Evolutionary conservation across 495 filamentous ascomycete species (phyloP).

Genomic region (Penicillium waksmanii): DNA sequence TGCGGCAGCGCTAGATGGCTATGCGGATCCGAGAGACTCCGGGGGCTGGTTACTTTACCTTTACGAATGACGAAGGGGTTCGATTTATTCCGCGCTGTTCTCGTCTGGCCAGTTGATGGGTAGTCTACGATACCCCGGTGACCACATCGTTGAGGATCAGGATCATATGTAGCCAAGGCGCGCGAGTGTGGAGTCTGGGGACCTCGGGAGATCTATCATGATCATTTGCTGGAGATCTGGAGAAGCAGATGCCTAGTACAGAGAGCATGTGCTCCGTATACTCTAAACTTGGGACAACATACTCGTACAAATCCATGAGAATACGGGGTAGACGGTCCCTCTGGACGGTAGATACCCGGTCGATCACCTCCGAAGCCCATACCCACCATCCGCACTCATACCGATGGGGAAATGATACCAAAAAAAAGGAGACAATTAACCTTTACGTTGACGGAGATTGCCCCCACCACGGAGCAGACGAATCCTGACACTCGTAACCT

Average conservation of each 20-base stretch:
- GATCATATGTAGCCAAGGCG: slow-evolving; percentile 2
- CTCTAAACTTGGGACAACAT: background rate
- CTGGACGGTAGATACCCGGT: background rate
- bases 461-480: background rate
- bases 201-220: slow-evolving; percentile 4
- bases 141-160: background rate
- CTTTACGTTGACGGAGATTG: background rate
- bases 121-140: background rate
- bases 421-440: slow-evolving; percentile 4
- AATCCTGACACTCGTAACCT: slow-evolving; percentile 1
- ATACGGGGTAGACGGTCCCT: background rate
- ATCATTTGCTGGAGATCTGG: background rate
- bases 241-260: background rate
- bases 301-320: background rate
- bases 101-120: background rate
- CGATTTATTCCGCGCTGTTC: background rate
- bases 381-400: background rate
- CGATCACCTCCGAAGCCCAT: slow-evolving; percentile 1
- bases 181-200: slow-evolving; percentile 21
- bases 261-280: background rate
- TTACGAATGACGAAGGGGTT: background rate
- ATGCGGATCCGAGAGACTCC: slow-evolving; percentile 3
- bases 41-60: background rate
- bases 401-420: slow-evolving; percentile 1
- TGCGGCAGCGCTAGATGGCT: slow-evolving; percentile 1